phyloP scores from a whole-genome alignment of 1,284 basidiomycete species.

The Ganoderma lucidum region DNA sequence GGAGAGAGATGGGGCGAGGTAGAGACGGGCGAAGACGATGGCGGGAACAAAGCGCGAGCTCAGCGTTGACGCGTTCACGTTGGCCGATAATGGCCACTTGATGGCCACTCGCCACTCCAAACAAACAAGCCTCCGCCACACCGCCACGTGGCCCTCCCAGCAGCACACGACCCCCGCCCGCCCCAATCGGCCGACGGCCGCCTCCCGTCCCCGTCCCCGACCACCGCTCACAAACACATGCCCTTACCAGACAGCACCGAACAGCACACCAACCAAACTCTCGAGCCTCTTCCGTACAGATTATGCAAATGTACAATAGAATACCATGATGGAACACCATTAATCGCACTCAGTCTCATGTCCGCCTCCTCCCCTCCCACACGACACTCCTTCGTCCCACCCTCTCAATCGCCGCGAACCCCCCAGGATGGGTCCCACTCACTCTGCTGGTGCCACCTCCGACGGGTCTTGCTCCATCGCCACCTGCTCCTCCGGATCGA shows the following conservation, averaged over 20 bases:
- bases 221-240: neutral
- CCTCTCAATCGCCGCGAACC: neutral
- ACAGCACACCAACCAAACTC: neutral
- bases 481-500: slow-evolving; percentile 80
- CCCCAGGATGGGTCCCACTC: neutral
- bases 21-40: neutral
- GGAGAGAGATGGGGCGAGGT: neutral
- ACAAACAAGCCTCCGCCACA: neutral
- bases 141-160: neutral
- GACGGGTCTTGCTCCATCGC: slow-evolving; percentile 49
- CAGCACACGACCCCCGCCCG: neutral
- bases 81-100: too few species aligned
- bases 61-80: too few species aligned
- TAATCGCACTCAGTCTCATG: neutral
- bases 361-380: slow-evolving; percentile 4
- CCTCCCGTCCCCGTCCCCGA: neutral
- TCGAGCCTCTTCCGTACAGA: neutral
- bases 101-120: neutral
- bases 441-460: neutral
- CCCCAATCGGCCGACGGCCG: neutral
- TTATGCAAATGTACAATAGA: slow-evolving; percentile 13
- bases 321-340: slow-evolving; percentile 2
- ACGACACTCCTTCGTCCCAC: neutral
- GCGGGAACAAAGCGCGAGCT: neutral
- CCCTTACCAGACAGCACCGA: neutral